Conservation (phyloP, 306 rosid species). For the Malus sylvestris region DNA sequence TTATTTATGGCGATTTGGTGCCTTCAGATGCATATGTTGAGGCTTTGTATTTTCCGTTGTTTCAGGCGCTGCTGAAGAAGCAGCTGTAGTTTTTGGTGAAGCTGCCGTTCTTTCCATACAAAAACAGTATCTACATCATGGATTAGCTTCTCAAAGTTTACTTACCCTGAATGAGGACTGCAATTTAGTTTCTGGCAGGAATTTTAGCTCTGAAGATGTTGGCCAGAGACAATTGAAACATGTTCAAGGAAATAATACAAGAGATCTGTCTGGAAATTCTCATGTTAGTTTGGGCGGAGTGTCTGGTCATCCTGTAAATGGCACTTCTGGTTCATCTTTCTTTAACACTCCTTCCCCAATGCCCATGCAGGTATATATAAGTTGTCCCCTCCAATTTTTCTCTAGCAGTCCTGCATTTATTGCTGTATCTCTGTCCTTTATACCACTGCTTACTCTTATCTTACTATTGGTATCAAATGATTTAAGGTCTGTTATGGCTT, state of each 20-base stretch:
- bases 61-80: conserved; percentile 94
- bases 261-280: conserved; percentile 70
- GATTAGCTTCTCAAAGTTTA: conserved; percentile 38
- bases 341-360: conserved; percentile 92
- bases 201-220: conserved; percentile 44
- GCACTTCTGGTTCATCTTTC: conserved; percentile 60
- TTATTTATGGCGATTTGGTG: neutral
- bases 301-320: conserved; percentile 48
- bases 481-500: neutral
- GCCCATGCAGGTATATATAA: conserved; percentile 55
- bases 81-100: conserved; percentile 82
- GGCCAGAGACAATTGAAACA: conserved; percentile 66
- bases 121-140: conserved; percentile 63
- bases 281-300: conserved; percentile 65
- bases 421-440: neutral
- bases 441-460: neutral
- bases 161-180: conserved; percentile 53
- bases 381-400: neutral
- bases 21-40: neutral
- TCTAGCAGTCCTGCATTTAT: neutral
- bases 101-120: conserved; percentile 79
- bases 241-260: conserved; percentile 52
- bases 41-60: conserved; percentile 15
- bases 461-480: neutral
- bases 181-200: conserved; percentile 47